These are phyloP conservation scores for Pycnococcus provasolii DNA, from an alignment of 139 green algal genomes.

Conservation along the genomic window DNA sequence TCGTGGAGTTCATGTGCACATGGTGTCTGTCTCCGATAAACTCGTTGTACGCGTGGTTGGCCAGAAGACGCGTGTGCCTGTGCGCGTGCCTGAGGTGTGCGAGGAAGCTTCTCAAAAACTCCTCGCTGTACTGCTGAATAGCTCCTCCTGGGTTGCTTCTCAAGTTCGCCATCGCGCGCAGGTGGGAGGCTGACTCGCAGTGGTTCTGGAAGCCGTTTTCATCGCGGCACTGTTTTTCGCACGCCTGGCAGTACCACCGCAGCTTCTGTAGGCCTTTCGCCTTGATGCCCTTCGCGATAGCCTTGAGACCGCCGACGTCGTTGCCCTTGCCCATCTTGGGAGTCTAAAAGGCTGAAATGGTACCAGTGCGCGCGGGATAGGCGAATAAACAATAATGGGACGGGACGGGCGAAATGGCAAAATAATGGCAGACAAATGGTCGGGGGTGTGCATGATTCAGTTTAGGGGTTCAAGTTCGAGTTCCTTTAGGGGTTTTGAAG, in stretches of 20 bases:
- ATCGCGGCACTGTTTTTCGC: slow-evolving; percentile 93
- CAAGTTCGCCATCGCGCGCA: slow-evolving; percentile 51
- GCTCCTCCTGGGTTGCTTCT: slow-evolving; percentile 61
- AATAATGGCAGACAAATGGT: no score
- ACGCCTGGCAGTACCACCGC: slow-evolving; percentile 92
- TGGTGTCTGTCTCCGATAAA: slow-evolving; percentile 81
- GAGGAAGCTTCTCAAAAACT: slow-evolving; percentile 84
- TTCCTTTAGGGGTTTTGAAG: no score
- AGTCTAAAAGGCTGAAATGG: slow-evolving; percentile 1
- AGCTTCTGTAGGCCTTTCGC: slow-evolving; percentile 92
- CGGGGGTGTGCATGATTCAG: no score
- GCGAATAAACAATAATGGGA: no score
- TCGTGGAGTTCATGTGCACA: slow-evolving; percentile 95
- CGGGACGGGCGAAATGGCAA: no score
- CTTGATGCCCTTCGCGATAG: slow-evolving; percentile 81
- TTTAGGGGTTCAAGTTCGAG: no score
- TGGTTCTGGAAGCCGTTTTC: slow-evolving; percentile 89
- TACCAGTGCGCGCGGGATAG: no score
- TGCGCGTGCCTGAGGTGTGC: slow-evolving; percentile 56
- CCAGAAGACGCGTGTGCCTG: slow-evolving; percentile 12
- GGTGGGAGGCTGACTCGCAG: slow-evolving; percentile 34
- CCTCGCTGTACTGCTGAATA: slow-evolving; percentile 68
- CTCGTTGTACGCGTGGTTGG: slow-evolving; percentile 80
- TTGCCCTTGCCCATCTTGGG: slow-evolving; percentile 57
- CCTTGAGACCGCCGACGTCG: slow-evolving; percentile 82